phyloP scores from a whole-genome alignment of 768 basidiomycete species.

The Amanita rubescens region DNA sequence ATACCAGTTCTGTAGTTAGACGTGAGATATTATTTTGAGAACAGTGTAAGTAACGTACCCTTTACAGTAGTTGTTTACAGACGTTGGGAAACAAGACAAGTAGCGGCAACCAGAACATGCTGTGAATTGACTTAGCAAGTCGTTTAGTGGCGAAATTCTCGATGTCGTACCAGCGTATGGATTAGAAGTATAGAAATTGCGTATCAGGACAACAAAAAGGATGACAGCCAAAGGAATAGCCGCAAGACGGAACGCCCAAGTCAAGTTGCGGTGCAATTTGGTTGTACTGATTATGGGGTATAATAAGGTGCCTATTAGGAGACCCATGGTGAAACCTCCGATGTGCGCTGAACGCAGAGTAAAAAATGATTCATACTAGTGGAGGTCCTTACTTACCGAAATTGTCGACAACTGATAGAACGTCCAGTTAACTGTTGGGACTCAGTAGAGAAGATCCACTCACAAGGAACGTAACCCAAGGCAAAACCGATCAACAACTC shows the following conservation, averaged over 20 bases:
- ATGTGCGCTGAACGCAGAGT: slow-evolving; percentile 56
- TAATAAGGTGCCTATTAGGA: slow-evolving; percentile 75
- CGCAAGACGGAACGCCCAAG: slow-evolving; percentile 64
- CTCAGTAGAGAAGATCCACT: slow-evolving; percentile 17
- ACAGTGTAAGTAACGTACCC: slow-evolving; percentile 28
- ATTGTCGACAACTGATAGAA: slow-evolving; percentile 70
- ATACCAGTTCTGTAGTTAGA: slow-evolving; percentile 25
- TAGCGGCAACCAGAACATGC: slow-evolving; percentile 87
- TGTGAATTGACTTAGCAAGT: slow-evolving; percentile 19
- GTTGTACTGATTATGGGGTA: slow-evolving; percentile 87
- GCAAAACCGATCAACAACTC: slow-evolving; percentile 85
- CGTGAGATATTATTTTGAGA: slow-evolving; percentile 4
- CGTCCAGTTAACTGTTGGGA: neutral
- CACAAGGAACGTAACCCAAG: slow-evolving; percentile 78
- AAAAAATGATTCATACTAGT: neutral
- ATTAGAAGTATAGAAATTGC: slow-evolving; percentile 88
- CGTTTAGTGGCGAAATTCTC: slow-evolving; percentile 1
- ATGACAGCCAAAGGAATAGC: slow-evolving; percentile 73
- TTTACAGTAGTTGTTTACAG: slow-evolving; percentile 60
- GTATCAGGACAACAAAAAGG: slow-evolving; percentile 72
- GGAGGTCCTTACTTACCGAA: slow-evolving; percentile 46
- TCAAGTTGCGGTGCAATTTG: slow-evolving; percentile 60
- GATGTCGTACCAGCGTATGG: slow-evolving; percentile 66
- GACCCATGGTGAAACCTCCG: slow-evolving; percentile 79
- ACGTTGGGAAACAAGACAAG: slow-evolving; percentile 81